Percentiles rank a stretch among this genome's conserved stretches.
Conservation (phyloP, 2,329 filamentous ascomycete genomes). For the Nannizziopsis arthrosporioides region DNA sequence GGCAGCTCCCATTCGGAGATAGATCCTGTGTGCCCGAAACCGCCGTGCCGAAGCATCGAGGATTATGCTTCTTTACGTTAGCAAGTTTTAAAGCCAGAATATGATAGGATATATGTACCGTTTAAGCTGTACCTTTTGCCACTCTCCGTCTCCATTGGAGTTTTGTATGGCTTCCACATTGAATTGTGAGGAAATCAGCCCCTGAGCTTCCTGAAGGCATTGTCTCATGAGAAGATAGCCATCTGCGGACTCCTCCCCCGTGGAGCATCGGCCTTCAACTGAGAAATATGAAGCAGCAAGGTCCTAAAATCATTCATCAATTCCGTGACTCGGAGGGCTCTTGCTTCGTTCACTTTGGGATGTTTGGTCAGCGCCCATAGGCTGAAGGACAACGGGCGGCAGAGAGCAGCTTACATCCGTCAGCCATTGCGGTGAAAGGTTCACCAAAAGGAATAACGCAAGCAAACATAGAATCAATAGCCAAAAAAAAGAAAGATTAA, state of each 20-base stretch:
- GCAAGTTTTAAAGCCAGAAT: conserved; percentile 13
- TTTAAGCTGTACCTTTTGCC: conserved; percentile 45
- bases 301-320: conserved; percentile 55
- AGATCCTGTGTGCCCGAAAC: conserved; percentile 51
- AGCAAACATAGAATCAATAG: conserved; percentile 13
- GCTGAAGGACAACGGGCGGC: neutral
- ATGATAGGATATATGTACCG: conserved; percentile 32
- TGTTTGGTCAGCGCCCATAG: neutral
- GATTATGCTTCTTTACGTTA: conserved; percentile 40
- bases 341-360: conserved; percentile 49
- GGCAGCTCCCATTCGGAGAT: conserved; percentile 47
- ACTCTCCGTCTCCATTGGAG: conserved; percentile 39
- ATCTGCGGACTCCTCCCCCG: conserved; percentile 48
- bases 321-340: conserved; percentile 51
- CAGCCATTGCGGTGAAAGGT: conserved; percentile 35
- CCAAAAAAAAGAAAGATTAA: conserved; percentile 5
- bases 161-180: conserved; percentile 32
- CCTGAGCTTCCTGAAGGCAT: conserved; percentile 44
- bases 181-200: conserved; percentile 45
- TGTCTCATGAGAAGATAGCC: conserved; percentile 48
- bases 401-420: conserved; percentile 40
- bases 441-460: conserved; percentile 10
- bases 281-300: conserved; percentile 47
- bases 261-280: conserved; percentile 41
- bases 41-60: conserved; percentile 48